Evolutionary conservation across 345 rosid species (phyloP), one percentile per base, ranked within the genome.

Genomic region (Combretum micranthum): DNA sequence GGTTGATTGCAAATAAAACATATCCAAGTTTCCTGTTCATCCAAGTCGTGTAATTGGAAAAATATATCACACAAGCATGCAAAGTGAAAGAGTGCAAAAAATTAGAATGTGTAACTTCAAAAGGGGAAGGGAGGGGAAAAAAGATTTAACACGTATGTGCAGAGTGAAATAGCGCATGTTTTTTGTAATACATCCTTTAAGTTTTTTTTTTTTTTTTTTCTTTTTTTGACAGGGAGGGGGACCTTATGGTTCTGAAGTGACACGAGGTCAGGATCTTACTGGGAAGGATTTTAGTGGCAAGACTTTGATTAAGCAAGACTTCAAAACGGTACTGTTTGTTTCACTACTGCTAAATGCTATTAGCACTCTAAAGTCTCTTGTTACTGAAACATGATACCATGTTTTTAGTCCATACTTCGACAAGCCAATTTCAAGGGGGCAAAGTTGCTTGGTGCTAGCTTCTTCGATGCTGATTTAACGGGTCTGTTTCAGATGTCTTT

Each of bases 391-490:
- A 32, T 20, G 3, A 26, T 19, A 16, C 16, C 37, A n/a, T 23
- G 20, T 20, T 61, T 56, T 62, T 79, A 86, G 98, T 92, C 98
- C 51, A 85, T 92, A 60, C 58, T 88, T 57, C 67, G 98, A 48
- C 95, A 88, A 74, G 91, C 93, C 55, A 92, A 80, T 66, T 88
- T 92, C 85, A 86, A 83, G 67, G 96, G 91, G 10, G 89, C 94
- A 8, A 88, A 88, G 69, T 72, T 92, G 69, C 69, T 86, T 37
- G 98, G 98, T 61, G 97, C 98, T 53, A 92, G 99, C 74, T 86
- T 88, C 86, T 86, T 88, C 47, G 96, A 92, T 75, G 91, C 97
- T 59, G 99, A 92, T 75, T 68, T 92, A 64, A 92, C 96, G 78
- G 96, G 96, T 84, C 54, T 62, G 21, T 62, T 22, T 15, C 9